Evolutionary conservation across 1,284 basidiomycete genomes (phyloP), one percentile per base, ranked within the genome.

Genomic region (Puccinia polysora): DNA sequence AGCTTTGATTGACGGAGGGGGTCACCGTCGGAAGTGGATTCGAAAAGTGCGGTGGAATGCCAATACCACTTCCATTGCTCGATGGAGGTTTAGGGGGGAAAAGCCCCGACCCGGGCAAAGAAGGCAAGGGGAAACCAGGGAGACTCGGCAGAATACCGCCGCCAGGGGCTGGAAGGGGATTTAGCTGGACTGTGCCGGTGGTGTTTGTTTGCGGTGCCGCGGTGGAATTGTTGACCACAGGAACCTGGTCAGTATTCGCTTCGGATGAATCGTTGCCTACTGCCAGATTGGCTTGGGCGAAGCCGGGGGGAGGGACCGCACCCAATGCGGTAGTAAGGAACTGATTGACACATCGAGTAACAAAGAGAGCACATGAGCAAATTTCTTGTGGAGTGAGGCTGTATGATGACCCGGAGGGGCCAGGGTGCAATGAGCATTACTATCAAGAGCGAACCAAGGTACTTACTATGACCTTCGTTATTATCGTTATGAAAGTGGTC

Each of bases 1-100:
- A 60, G 38, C 38, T 60, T 43, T 60, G 58, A 43, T 60, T 60
- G 20, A 60, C 58, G n/a, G 58, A 28, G 8, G 56, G 56, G 2
- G 58, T 60, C 5, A 38, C 36, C 38, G 18, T 59, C 2, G 56
- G 36, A 2, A 59, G 12, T 1, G 56, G 55, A 36, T 5, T 55
- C 12, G 52, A 36, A 25, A 14, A 50, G 5, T 32, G 38, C 20
- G 18, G 18, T 43, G 47, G 47, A 23, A 5, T n/a, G 2, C 55
- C 18, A 38, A 38, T 14, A 15, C 56, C 56, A 25, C 20, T 25
- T 25, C 55, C 34, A 38, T 45, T 45, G 40, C 40, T n/a, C n/a
- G 56, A 30, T 36, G 50, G 12, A n/a, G 32, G 32, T 18, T 60
- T 60, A 2, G 58, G 58, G 28, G 52, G 28, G 23, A 60, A 60